Evolutionary conservation across 179 eudicot genomes (phyloP).

Genomic region (Camellia oleifera): DNA sequence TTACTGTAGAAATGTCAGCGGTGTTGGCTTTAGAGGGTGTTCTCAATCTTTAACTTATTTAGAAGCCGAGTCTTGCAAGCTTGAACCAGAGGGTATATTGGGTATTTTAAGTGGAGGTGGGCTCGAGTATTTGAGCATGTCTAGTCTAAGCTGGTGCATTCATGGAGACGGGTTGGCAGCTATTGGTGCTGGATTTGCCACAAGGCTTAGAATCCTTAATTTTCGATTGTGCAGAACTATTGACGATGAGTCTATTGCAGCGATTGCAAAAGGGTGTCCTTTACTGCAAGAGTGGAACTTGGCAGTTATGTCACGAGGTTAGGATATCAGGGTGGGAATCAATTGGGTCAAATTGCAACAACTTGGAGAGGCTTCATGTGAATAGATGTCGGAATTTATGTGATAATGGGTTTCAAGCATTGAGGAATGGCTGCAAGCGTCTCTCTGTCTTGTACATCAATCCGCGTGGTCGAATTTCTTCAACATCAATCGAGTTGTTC

Average conservation of each 20-base stretch:
- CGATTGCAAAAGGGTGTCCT: conserved; percentile 64
- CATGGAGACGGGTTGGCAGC: conserved; percentile 41
- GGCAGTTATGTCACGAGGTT: conserved; percentile 56
- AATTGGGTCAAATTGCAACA: conserved; percentile 51
- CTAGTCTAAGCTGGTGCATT: conserved; percentile 40
- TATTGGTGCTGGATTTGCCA: conserved; percentile 39
- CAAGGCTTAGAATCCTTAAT: conserved; percentile 42
- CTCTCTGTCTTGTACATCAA: conserved; percentile 48
- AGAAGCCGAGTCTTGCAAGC: conserved; percentile 73
- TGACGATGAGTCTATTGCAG: conserved; percentile 20
- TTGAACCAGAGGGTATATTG: conserved; percentile 60
- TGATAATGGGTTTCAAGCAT: conserved; percentile 48
- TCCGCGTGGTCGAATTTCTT: conserved; percentile 41
- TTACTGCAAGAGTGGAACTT: conserved; percentile 59
- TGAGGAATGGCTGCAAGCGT: conserved; percentile 53
- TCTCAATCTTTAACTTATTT: conserved; percentile 40
- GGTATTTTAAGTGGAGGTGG: conserved; percentile 34
- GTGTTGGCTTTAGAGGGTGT: conserved; percentile 65
- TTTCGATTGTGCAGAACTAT: conserved; percentile 47
- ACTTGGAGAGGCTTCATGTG: conserved; percentile 57
- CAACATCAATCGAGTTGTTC: conserved; percentile 41
- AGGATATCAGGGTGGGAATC: conserved; percentile 56
- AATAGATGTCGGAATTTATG: conserved; percentile 63
- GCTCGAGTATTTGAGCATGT: conserved; percentile 56
- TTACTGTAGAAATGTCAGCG: conserved; percentile 41